phyloP scores from a whole-genome alignment of 495 filamentous ascomycete genomes.

The Collariella sp. region DNA sequence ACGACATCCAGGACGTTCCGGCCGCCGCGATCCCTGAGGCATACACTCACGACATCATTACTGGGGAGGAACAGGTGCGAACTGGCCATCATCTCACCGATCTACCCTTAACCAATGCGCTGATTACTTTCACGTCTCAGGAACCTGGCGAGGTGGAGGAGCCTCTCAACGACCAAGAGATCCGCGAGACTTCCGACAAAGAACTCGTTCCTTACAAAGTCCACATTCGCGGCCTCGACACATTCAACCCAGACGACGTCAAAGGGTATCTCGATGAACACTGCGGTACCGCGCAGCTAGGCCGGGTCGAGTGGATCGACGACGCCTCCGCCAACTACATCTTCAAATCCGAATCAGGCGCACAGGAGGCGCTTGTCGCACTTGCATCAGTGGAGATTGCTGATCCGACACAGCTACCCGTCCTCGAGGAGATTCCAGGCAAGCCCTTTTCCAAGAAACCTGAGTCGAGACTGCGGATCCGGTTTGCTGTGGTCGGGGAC shows the following conservation, averaged over 20 bases:
- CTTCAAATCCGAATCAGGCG: slow-evolving; percentile 59
- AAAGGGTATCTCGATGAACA: slow-evolving; percentile 59
- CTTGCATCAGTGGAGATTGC: slow-evolving; percentile 42
- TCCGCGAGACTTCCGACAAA: slow-evolving; percentile 16
- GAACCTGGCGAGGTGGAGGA: slow-evolving; percentile 33
- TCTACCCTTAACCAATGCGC: slow-evolving; percentile 2
- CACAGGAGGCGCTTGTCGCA: slow-evolving; percentile 59
- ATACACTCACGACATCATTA: slow-evolving; percentile 37
- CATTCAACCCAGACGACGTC: slow-evolving; percentile 69
- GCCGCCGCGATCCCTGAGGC: slow-evolving; percentile 31
- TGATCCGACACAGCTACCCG: slow-evolving; percentile 38
- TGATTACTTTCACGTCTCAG: slow-evolving; percentile 12
- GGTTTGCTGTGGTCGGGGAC: slow-evolving; percentile 66
- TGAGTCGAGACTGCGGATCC: slow-evolving; percentile 59
- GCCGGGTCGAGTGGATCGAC: slow-evolving; percentile 85
- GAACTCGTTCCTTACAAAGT: slow-evolving; percentile 53
- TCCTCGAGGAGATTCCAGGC: slow-evolving; percentile 48
- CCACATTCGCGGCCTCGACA: slow-evolving; percentile 73
- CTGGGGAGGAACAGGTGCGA: slow-evolving; percentile 31
- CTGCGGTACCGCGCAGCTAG: slow-evolving; percentile 45
- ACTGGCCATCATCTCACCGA: background rate
- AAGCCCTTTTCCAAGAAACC: slow-evolving; percentile 58
- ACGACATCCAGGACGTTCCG: slow-evolving; percentile 37
- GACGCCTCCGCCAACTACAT: slow-evolving; percentile 83
- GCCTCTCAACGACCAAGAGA: slow-evolving; percentile 16